Evolutionary conservation across 805 yeast genomes (phyloP), one percentile per base, ranked within the genome.

Genomic region (Phaffomyces opuntiae): DNA sequence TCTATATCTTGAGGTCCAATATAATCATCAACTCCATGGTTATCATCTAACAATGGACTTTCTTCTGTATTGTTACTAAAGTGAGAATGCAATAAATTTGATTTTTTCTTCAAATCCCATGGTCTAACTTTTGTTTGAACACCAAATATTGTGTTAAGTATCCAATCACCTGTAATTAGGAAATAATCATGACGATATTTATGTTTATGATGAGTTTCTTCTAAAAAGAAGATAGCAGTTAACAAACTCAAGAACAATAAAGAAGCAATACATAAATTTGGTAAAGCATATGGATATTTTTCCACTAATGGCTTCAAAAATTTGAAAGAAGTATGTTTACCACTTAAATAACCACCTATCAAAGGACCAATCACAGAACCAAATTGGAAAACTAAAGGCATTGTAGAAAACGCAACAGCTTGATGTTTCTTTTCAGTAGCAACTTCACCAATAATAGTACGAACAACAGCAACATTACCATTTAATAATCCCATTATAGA

Each of bases 291-390:
- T 2, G 83, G 83, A 55, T 65, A 69, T 26, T 53, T 53, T 16
- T 60, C 49, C 19, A 72, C 56, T 48, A 72, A 52, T 1, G 55
- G 55, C 17, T 53, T 55, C 38, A 67, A 50, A 17, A 52, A 38
- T 1, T 56, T 57, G 38, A 58, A 50, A 5, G 42, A 42, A 1
- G 66, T 62, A 25, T 56, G 60, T 25, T 50, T 52, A 9, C 61
- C 61, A 12, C 81, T 78, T 39, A 80, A 63, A 44, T 63, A 69
- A 29, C 77, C 76, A 26, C 81, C 84, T 31, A 80, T 66, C 57
- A 78, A 62, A 1, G 86, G 85, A 1, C 87, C 87, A 13, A 81
- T 55, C 13, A 80, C 72, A 26, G 76, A 64, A 6, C 87, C 87
- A 19, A 79, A 52, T 55, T 80, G 80, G 73, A 78, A 81, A 13